Percentiles rank a stretch among this genome's conserved stretches.
Evolutionary conservation across 768 basidiomycete species (phyloP).

Genomic region (Suillus fuscotomentosus): DNA sequence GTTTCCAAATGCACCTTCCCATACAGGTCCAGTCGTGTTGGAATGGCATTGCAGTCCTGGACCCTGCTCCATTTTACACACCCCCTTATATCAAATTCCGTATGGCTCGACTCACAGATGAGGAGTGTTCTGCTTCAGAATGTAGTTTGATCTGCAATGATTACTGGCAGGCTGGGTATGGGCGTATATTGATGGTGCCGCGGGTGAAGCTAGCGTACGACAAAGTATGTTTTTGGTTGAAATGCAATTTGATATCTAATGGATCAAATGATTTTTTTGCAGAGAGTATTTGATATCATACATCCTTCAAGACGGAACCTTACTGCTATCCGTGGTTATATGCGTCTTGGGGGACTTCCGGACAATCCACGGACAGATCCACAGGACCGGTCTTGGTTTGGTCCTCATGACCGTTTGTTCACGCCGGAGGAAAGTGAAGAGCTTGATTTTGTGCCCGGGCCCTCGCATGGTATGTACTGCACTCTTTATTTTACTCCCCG

Average conservation of each 20-base stretch:
- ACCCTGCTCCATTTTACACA: constrained; percentile 92
- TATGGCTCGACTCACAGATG: constrained; percentile 87
- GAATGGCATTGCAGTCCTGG: constrained; percentile 96
- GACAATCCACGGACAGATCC: constrained; percentile 97
- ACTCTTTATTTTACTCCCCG: neutral
- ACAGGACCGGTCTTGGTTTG: constrained; percentile 97
- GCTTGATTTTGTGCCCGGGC: constrained; percentile 76
- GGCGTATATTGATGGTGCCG: constrained; percentile 96
- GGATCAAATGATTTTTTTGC: constrained; percentile 8
- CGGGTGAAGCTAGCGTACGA: constrained; percentile 97
- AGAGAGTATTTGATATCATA: constrained; percentile 94
- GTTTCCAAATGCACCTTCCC: constrained; percentile 91
- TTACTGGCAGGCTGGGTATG: constrained; percentile 96
- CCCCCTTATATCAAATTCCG: constrained; percentile 92
- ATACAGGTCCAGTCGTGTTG: constrained; percentile 97
- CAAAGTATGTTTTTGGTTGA: constrained; percentile 46
- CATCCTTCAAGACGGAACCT: constrained; percentile 89
- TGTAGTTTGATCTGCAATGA: constrained; percentile 98
- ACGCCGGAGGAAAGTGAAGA: constrained; percentile 81
- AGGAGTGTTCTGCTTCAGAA: constrained; percentile 93
- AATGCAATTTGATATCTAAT: constrained; percentile 6
- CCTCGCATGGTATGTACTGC: constrained; percentile 66
- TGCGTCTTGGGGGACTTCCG: constrained; percentile 91
- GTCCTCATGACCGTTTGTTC: constrained; percentile 94
- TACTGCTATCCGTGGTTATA: constrained; percentile 93